Base-by-base conservation (phyloP, 2,329 filamentous ascomycete species). In the Colletotrichum lindemuthianum region DNA sequence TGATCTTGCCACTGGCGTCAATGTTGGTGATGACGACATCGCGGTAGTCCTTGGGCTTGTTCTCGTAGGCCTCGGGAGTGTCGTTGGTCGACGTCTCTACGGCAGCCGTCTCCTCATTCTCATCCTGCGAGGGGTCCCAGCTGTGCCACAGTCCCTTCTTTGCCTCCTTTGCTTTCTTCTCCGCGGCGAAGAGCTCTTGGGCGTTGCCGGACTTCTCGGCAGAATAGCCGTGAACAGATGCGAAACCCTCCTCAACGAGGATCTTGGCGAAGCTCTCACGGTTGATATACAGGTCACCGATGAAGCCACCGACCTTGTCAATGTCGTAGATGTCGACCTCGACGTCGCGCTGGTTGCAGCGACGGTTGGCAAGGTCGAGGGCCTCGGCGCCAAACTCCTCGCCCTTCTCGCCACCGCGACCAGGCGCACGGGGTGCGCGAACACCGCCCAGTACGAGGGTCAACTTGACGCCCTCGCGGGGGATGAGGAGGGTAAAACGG, bases 221-320 rank as follows among this genome's bases (percentile, higher is more conserved):
- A 32, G 95, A 97, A 81, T 97, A 98, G 60, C 90, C 89, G 76
- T 98, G 95, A 13, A 99, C 95, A 16, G 90, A 90, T 13, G 96
- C 95, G 36, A 97, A 85, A 67, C 96, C 96, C 79, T 99, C 96
- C 78, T 98, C 96, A 2, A 99, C 88, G 1, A 99, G 86, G 2
- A 92, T 78, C 83, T 97, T 97, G 72, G 94, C 92, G 74, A 99
- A 97, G 81, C 92, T 98, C 79, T 98, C 95, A 57, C 94, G 92
- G 82, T 93, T 95, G 76, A 99, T 87, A 77, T 93, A 97, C 32
- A 99, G 84, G 12, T 93, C 92, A 59, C 96, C 96, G 70, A 99
- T 98, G 82, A 99, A 99, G 41, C 96, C 96, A 72, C 96, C 96
- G 33, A 96, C 90, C 84, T 97, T 98, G 84, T 99, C 96, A 70